A percentile compares a stretch with the other conserved stretches of the same genome.
Conservation (phyloP, 768 basidiomycete genomes). For the Naganishia onofrii region DNA sequence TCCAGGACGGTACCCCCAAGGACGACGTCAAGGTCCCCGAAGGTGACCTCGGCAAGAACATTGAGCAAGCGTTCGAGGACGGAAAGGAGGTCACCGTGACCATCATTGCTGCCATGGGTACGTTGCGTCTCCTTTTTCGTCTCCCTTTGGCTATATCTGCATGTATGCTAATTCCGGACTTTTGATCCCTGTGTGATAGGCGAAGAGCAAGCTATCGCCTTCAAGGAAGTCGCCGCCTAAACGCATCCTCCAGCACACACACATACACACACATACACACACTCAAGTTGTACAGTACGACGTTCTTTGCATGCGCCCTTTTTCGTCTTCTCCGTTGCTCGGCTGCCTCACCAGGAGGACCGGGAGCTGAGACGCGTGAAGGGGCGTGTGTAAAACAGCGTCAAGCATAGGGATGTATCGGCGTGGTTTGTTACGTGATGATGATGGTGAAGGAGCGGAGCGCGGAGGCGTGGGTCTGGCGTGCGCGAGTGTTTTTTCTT, state of each 20-base stretch:
- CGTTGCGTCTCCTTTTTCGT: slow-evolving; percentile 24
- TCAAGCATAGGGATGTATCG: slow-evolving; percentile 2
- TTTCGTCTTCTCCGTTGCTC: no score
- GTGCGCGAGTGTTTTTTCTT: no score
- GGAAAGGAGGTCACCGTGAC: slow-evolving; percentile 80
- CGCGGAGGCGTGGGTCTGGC: no score
- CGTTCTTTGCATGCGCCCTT: not conserved
- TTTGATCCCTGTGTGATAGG: slow-evolving; percentile 33
- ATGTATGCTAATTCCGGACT: slow-evolving; percentile 19
- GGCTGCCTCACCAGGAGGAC: no score
- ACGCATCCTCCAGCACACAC: not conserved
- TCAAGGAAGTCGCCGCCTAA: slow-evolving; percentile 66
- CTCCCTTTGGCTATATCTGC: not conserved
- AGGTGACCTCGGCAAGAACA: slow-evolving; percentile 70
- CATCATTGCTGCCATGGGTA: slow-evolving; percentile 67
- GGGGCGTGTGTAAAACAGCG: not conserved
- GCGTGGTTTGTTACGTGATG: not conserved
- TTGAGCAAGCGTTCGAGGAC: slow-evolving; percentile 68
- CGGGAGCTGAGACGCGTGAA: no score
- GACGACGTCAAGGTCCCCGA: slow-evolving; percentile 95
- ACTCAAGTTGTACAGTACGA: slow-evolving; percentile 24
- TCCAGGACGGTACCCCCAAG: slow-evolving; percentile 71
- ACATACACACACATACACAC: not conserved
- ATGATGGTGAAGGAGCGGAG: no score
- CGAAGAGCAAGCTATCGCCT: slow-evolving; percentile 86